These are phyloP conservation scores for Talaromyces verruculosus DNA, from an alignment of 2,329 filamentous ascomycete genomes.

Conservation along the genomic window DNA sequence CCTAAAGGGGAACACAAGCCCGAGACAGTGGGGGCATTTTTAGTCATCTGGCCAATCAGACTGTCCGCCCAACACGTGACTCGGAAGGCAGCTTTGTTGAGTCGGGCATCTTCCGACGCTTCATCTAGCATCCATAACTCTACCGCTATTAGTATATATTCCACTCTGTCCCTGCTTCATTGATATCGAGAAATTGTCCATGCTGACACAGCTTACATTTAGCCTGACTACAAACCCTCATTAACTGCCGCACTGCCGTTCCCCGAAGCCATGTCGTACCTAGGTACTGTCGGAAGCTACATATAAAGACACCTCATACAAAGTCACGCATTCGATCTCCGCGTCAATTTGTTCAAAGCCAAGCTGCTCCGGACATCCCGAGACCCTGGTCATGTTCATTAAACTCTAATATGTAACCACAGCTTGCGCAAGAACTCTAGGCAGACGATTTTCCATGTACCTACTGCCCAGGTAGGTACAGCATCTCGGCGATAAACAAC, in stretches of 20 bases:
- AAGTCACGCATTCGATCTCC: neutral
- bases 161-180: neutral
- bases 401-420: neutral
- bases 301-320: too few species aligned
- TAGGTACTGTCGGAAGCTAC: neutral
- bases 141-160: too few species aligned
- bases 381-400: neutral
- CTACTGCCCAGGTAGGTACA: neutral
- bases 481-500: constrained; percentile 3
- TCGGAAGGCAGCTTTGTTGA: neutral
- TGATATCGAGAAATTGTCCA: neutral
- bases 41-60: neutral
- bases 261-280: neutral
- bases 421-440: neutral
- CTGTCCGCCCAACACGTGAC: neutral
- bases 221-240: neutral
- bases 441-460: neutral
- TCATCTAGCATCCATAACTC: neutral
- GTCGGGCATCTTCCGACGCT: neutral
- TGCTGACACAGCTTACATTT: too few species aligned
- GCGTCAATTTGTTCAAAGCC: neutral
- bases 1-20: constrained; percentile 15
- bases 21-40: neutral
- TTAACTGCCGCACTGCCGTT: neutral
- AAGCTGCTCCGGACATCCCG: neutral